Conservation (phyloP, 139 green algal genomes). For the Chlamydomonas applanata region DNA sequence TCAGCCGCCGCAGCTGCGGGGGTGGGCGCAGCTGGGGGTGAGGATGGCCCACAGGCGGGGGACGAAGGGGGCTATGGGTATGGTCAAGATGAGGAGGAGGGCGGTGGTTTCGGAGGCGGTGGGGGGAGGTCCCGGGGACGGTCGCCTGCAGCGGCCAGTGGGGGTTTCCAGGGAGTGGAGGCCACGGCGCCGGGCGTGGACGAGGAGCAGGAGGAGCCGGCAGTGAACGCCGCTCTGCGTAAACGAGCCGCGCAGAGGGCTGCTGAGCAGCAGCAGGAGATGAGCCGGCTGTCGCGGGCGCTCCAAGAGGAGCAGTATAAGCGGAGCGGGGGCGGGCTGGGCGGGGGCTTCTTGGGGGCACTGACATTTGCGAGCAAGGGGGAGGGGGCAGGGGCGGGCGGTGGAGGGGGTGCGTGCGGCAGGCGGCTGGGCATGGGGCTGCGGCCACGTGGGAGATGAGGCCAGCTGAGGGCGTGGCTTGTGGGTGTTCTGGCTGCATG, state of each 20-base stretch:
- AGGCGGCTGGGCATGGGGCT: constrained; percentile 6
- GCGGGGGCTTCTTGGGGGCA: constrained; percentile 13
- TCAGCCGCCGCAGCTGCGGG: neutral
- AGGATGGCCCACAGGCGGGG: neutral
- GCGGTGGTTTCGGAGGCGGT: neutral
- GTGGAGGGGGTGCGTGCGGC: neutral
- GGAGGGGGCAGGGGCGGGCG: neutral
- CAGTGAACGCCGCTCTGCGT: constrained; percentile 9
- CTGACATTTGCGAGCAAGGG: constrained; percentile 11
- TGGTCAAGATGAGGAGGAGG: neutral
- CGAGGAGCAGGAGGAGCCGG: neutral
- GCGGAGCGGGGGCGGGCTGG: constrained; percentile 1
- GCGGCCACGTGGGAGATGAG: neutral
- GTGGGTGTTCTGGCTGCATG: too few species aligned
- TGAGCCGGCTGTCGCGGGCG: constrained; percentile 7
- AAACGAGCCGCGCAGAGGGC: constrained; percentile 7
- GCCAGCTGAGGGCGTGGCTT: too few species aligned
- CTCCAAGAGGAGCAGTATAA: constrained; percentile 24
- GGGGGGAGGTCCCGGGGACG: neutral
- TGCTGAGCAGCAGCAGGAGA: neutral
- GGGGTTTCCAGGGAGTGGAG: neutral
- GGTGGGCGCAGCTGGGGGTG: neutral
- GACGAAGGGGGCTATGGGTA: neutral
- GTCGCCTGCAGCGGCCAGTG: neutral
- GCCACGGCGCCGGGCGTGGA: neutral